Evolutionary conservation across 257 asterid genomes (phyloP).

Genomic region (Craterostigma plantagineum): DNA sequence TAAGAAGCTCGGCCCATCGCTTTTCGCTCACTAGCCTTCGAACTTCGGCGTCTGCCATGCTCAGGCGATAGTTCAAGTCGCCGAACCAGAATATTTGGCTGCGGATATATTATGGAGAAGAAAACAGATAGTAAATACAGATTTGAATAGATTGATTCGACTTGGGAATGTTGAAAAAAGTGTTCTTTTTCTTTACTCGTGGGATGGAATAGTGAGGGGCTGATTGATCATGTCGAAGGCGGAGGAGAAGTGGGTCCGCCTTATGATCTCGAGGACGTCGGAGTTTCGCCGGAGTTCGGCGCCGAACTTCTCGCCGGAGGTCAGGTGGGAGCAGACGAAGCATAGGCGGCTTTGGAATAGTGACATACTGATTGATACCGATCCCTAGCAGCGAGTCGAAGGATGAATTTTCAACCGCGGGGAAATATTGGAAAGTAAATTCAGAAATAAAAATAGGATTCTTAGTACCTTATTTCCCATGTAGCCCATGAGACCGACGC

Average conservation of each 20-base stretch:
- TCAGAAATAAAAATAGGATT: too few species aligned
- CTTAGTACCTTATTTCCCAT: conserved; percentile 99
- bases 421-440: too few species aligned
- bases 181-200: conserved; percentile 28
- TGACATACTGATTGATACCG: conserved; percentile 86
- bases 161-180: background rate
- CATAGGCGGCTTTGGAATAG: conserved; percentile 70
- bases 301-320: conserved; percentile 69
- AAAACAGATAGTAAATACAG: conserved; percentile 1
- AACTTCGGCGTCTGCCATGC: conserved; percentile 43
- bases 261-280: conserved; percentile 65
- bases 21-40: conserved; percentile 50
- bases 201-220: conserved; percentile 78
- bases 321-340: conserved; percentile 85
- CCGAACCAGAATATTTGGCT: conserved; percentile 97
- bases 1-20: conserved; percentile 65
- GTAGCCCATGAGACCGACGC: conserved; percentile 94
- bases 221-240: conserved; percentile 40
- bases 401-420: too few species aligned
- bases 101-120: conserved; percentile 17
- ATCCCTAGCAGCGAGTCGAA: too few species aligned
- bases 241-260: conserved; percentile 64
- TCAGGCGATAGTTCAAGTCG: conserved; percentile 83
- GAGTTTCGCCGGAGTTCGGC: conserved; percentile 69
- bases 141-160: background rate